Evolutionary conservation across 2,329 filamentous ascomycete genomes (phyloP), one percentile per base, ranked within the genome.

Genomic region (Pestalotiopsis sp.): DNA sequence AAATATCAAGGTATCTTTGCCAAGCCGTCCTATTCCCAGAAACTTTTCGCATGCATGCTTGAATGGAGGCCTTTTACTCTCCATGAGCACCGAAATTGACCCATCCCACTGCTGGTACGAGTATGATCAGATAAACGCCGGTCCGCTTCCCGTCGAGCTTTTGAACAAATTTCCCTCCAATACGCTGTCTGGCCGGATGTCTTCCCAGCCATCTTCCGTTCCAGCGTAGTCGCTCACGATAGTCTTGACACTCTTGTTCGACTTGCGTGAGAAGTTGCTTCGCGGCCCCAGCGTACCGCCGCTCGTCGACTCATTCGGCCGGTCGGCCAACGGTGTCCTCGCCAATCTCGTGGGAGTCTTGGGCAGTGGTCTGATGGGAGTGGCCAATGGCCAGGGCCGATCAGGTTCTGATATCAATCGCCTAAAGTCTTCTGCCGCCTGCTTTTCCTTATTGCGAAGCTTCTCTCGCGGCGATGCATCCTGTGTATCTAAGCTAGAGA

Each of bases 151-250:
- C 3, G 62, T 38, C 3, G 60, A 59, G 49, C 31, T 66, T 11
- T 20, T 41, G n/a, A 25, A 65, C 14, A 49, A 25, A 17, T 41
- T 62, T 39, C 39, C 56, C 1, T 61, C 36, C 11, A 62, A 39
- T 20, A 57, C 60, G 36, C 41, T 39, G 31, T 62, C 66, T 14
- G 66, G 68, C 58, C 61, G 49, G 11, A 68, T 41, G n/a, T 68
- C 68, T 36, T 70, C 68, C 68, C 68, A 70, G 3, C 41, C 61
- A 45, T 70, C 68, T 45, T 70, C 68, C 12, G 39, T 65, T 9
- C 67, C 61, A 14, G 60, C 25, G 20, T 23, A 58, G 14, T 60
- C 62, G 49, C 64, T 67, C 58, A 23, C 36, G 17, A 14, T 49
- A 39, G 23, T 45, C 5, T n/a, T 66, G 52, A 36, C 36, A 6